These are phyloP conservation scores for Podospora bellae-mahoneyi DNA, from an alignment of 495 filamentous ascomycete species.

Conservation along the genomic window DNA sequence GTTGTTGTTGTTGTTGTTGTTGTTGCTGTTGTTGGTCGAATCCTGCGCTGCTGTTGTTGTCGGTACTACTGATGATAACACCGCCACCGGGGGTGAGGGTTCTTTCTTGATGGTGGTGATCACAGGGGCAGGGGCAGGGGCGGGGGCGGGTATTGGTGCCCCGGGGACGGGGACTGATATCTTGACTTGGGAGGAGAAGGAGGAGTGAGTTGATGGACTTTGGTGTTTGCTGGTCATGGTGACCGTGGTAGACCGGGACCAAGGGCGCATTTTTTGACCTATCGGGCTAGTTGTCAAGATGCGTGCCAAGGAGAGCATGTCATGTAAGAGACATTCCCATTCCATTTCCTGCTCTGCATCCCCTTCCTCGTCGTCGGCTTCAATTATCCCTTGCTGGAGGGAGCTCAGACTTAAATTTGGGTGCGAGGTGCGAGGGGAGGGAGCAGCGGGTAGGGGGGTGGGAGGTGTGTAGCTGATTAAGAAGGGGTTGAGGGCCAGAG, in stretches of 20 bases:
- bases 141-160: not conserved
- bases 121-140: too few relatives aligned
- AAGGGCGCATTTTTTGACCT: not conserved
- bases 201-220: not conserved
- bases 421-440: not conserved
- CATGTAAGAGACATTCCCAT: not conserved
- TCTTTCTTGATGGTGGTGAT: too few relatives aligned
- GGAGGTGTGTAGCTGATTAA: conserved; percentile 3
- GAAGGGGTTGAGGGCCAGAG: conserved; percentile 6
- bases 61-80: too few relatives aligned
- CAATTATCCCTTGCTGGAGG: not conserved
- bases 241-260: not conserved
- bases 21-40: too few relatives aligned
- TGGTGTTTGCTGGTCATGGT: not conserved
- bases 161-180: not conserved
- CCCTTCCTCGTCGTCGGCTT: not conserved
- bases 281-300: not conserved
- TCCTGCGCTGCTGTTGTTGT: too few relatives aligned
- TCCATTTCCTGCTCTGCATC: not conserved
- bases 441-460: not conserved
- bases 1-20: not conserved
- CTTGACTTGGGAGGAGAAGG: not conserved
- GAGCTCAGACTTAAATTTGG: not conserved
- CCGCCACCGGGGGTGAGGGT: too few relatives aligned
- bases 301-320: not conserved